Percentiles rank a stretch among this genome's conserved stretches.
Evolutionary conservation across 2,329 filamentous ascomycete genomes (phyloP).

Genomic region (Neonectria neomacrospora): DNA sequence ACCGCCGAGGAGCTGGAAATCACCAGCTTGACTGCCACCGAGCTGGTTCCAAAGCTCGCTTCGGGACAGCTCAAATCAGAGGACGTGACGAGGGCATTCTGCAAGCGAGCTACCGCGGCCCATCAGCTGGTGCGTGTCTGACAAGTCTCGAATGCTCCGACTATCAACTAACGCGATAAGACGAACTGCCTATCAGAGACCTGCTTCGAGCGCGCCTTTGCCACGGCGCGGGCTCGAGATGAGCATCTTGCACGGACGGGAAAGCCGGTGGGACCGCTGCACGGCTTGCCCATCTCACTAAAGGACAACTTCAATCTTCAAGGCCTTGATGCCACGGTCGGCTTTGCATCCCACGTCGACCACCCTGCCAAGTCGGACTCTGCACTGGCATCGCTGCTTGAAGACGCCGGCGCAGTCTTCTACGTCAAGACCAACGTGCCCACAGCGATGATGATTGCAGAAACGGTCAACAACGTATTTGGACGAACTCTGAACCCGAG

Average conservation of each 20-base stretch:
- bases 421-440: slow-evolving; percentile 69
- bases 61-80: slow-evolving; percentile 52
- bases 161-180: slow-evolving; percentile 31
- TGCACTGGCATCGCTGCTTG: slow-evolving; percentile 55
- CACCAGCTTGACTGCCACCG: slow-evolving; percentile 56
- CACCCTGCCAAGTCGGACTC: slow-evolving; percentile 62
- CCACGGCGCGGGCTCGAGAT: slow-evolving; percentile 61
- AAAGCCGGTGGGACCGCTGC: slow-evolving; percentile 68
- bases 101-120: slow-evolving; percentile 64
- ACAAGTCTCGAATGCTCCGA: too few species aligned
- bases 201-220: slow-evolving; percentile 64
- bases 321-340: slow-evolving; percentile 70
- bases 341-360: slow-evolving; percentile 71
- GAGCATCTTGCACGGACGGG: slow-evolving; percentile 59
- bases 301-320: slow-evolving; percentile 77
- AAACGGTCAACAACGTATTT: slow-evolving; percentile 73
- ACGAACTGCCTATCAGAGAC: slow-evolving; percentile 65
- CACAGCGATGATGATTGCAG: slow-evolving; percentile 76
- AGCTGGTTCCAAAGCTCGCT: slow-evolving; percentile 49
- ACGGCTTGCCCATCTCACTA: slow-evolving; percentile 72
- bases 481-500: slow-evolving; percentile 71
- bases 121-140: slow-evolving; percentile 56
- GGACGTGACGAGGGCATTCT: slow-evolving; percentile 61
- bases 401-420: slow-evolving; percentile 62
- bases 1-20: slow-evolving; percentile 59